Percentiles rank a stretch among this genome's conserved stretches.
These are phyloP conservation scores for Gastrolobium villosum DNA, from an alignment of 306 rosid species.

Conservation along the genomic window DNA sequence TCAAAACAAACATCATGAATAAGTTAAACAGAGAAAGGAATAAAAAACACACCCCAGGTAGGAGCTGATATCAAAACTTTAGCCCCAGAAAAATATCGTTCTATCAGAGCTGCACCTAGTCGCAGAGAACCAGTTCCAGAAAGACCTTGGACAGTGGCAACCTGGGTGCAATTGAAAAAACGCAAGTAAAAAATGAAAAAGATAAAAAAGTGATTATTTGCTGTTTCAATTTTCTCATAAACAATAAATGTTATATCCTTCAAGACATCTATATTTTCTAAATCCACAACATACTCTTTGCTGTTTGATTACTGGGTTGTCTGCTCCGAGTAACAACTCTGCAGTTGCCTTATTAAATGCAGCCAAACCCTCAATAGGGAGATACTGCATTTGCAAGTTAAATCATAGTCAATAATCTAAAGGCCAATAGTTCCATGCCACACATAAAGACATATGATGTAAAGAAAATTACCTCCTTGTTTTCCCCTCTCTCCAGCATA, in stretches of 20 bases:
- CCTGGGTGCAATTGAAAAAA: slow-evolving; percentile 59
- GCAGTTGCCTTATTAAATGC: slow-evolving; percentile 96
- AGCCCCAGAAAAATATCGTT: slow-evolving; percentile 90
- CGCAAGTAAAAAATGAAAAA: slow-evolving; percentile 10
- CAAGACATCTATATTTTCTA: neutral
- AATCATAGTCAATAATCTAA: slow-evolving; percentile 46
- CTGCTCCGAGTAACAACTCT: slow-evolving; percentile 89
- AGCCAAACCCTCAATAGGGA: slow-evolving; percentile 97
- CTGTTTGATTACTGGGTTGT: slow-evolving; percentile 76
- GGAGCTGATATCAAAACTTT: slow-evolving; percentile 94
- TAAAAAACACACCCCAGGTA: slow-evolving; percentile 80
- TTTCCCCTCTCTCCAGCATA: slow-evolving; percentile 88
- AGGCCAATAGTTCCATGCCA: slow-evolving; percentile 34
- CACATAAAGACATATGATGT: slow-evolving; percentile 13
- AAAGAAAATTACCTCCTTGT: slow-evolving; percentile 82
- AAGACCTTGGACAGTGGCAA: slow-evolving; percentile 97
- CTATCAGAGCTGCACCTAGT: slow-evolving; percentile 86
- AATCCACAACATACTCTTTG: slow-evolving; percentile 67
- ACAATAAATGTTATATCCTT: slow-evolving; percentile 19
- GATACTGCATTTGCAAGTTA: slow-evolving; percentile 68
- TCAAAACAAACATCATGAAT: slow-evolving; percentile 37
- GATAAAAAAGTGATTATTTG: neutral
- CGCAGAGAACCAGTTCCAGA: slow-evolving; percentile 99
- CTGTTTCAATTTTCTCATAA: slow-evolving; percentile 1
- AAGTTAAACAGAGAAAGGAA: slow-evolving; percentile 40